Base-by-base conservation (phyloP, 1,139 yeast genomes). In the Candida sojae region DNA sequence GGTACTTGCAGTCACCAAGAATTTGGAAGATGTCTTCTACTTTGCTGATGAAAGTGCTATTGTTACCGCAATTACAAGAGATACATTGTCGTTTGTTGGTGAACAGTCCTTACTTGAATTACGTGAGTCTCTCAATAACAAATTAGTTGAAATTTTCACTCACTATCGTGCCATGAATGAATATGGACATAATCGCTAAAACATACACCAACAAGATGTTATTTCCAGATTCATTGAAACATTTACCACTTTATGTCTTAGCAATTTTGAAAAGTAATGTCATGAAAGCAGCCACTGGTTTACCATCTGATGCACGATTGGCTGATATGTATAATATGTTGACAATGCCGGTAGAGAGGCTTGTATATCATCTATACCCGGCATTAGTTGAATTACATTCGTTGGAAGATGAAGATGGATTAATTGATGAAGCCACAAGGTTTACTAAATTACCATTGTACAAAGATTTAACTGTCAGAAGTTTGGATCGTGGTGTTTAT, bases 31-130 rank as follows among this genome's bases (percentile, higher is more conserved):
- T 48, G 86, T 89, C 4, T 88, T 89, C 69, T 82, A 84, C 54
- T 88, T 86, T 63, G 84, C 87, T n/a, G 96, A 92, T 62, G 88
- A 88, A 59, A 96, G 91, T 61, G 83, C 95, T 0, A 75, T 88
- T 3, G 71, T 84, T 41, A 80, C 89, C 38, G 72, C 95, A n/a
- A 75, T 92, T 46, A 73, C 89, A 2, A 81, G 93, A 54, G 92
- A 89, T 57, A 77, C 89, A 2, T 64, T 87, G 35, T 73, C 83
- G 7, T 82, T 82, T 51, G 63, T 87, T 43, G 87, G 87, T 6
- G 75, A 74, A 46, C 79, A 83, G 43, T 76, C 85, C n/a, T 72
- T 88, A 45, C 70, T 71, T 42, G 86, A 84, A 43, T 73, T 91
- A 43, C 76, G 93, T 48, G 80, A 80, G 46, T 78, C 85, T 0